Evolutionary conservation across 345 rosid species (phyloP).

Genomic region (Chamaenerion angustifolium): DNA sequence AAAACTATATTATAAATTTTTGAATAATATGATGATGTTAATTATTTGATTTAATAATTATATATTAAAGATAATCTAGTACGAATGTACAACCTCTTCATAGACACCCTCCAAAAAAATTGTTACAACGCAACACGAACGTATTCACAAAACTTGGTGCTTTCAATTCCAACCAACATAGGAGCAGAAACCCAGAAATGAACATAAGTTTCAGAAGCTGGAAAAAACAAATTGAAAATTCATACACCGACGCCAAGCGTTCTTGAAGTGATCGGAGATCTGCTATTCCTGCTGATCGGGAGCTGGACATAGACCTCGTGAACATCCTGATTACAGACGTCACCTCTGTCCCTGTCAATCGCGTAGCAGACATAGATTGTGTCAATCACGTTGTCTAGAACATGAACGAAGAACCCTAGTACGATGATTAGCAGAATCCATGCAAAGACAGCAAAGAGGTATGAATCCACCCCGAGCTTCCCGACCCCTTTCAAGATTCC

Average conservation of each 20-base stretch:
- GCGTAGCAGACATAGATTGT: constrained; percentile 75
- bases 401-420: constrained; percentile 58
- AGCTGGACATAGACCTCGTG: constrained; percentile 76
- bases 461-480: constrained; percentile 43
- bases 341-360: constrained; percentile 69
- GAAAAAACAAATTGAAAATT: constrained; percentile 3
- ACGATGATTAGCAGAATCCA: constrained; percentile 45
- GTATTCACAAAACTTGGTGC: too few relatives aligned
- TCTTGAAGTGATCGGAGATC: constrained; percentile 21
- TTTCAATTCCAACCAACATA: too few relatives aligned
- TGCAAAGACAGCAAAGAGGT: constrained; percentile 44
- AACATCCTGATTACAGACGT: constrained; percentile 70
- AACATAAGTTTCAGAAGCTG: too few relatives aligned
- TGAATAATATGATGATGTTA: too few relatives aligned
- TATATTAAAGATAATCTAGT: too few relatives aligned
- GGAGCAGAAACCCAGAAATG: too few relatives aligned
- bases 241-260: constrained; percentile 22
- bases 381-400: constrained; percentile 78
- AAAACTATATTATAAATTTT: too few relatives aligned
- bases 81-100: too few relatives aligned
- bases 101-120: too few relatives aligned
- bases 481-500: constrained; percentile 49
- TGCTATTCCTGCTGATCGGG: constrained; percentile 52
- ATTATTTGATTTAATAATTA: too few relatives aligned
- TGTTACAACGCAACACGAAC: too few relatives aligned